Evolutionary conservation across 2,329 filamentous ascomycete species (phyloP), one percentile per base, ranked within the genome.

Genomic region (Bertia moriformis): DNA sequence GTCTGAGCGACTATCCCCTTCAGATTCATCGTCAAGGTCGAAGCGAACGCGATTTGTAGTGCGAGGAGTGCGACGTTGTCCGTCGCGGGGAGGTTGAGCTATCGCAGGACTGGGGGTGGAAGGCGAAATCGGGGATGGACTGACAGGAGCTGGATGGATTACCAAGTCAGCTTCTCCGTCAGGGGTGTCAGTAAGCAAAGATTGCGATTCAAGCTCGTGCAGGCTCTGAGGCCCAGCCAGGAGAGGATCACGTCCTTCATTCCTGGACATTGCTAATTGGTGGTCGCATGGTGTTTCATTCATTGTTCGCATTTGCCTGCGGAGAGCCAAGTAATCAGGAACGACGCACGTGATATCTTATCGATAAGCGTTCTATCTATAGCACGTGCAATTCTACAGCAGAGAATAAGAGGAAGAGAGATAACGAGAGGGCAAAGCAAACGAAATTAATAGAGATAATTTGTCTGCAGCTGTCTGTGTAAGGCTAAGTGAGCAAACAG

Each of bases 21-120:
- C 10, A 7, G 15, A 35, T 7, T 35, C 15, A 10, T 35, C 32
- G 12, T 35, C 32, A 15, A 35, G 12, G 15, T 35, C 32, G 15
- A 35, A 35, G 12, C 32, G 32, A 17, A 35, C 32, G 7, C 32
- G 32, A 35, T 35, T 35, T 7, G 32, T 35, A 7, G 32, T 35
- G 7, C 32, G 10, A 17, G 32, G 32, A n/a, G 22, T 27, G 15
- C 32, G 32, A 17, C 32, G 32, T 7, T 35, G 32, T 18, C 32
- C 32, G 15, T 35, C 15, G 7, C 10, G 32, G 7, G 32, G 10
- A 12, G 32, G 32, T 18, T 35, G 32, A 10, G 32, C 10, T 12
- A 35, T 35, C 10, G 32, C 10, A 13, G 32, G 15, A 12, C 7
- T 13, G 15, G 32, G 32, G 7, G 32, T 10, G 17, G 32, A 17